phyloP scores from a whole-genome alignment of 1,284 basidiomycete species.

The Kalmanozyma brasiliensis region DNA sequence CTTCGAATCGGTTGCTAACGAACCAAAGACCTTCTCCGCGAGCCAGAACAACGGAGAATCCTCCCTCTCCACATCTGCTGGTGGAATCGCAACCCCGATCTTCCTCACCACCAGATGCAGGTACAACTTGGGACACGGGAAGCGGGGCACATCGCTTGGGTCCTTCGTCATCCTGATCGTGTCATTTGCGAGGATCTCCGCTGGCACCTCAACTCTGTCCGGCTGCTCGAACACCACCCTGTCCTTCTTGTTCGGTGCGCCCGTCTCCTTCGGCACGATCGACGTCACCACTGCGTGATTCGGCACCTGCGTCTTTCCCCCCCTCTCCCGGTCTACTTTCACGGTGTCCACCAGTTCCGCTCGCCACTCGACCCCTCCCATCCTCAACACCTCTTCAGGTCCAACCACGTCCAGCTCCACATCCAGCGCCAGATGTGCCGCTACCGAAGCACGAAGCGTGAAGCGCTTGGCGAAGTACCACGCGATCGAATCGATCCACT shows the following conservation, averaged over 20 bases:
- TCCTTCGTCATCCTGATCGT: conserved; percentile 22
- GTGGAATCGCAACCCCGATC: conserved; percentile 19
- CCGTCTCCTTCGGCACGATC: conserved; percentile 22
- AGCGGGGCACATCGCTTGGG: background rate
- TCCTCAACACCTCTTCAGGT: conserved; percentile 29
- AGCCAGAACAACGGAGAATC: background rate
- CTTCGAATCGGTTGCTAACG: conserved; percentile 1
- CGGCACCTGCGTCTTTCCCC: conserved; percentile 2
- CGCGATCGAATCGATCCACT: conserved; percentile 19
- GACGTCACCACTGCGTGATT: conserved; percentile 22
- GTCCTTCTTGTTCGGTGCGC: background rate
- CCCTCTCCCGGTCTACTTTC: background rate
- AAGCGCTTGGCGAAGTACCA: conserved; percentile 33
- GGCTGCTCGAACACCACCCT: conserved; percentile 16
- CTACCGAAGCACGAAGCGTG: conserved; percentile 4
- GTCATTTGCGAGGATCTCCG: conserved; percentile 26
- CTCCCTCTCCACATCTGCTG: background rate
- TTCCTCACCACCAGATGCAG: conserved; percentile 17
- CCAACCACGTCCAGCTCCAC: conserved; percentile 22
- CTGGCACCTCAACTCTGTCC: background rate
- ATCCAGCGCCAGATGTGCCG: conserved; percentile 30
- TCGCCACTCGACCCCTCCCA: conserved; percentile 41
- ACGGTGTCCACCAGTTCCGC: conserved; percentile 27
- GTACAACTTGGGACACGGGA: conserved; percentile 30
- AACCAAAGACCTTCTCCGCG: conserved; percentile 18